phyloP scores from a whole-genome alignment of 345 rosid genomes.

The Microthlaspi erraticum region DNA sequence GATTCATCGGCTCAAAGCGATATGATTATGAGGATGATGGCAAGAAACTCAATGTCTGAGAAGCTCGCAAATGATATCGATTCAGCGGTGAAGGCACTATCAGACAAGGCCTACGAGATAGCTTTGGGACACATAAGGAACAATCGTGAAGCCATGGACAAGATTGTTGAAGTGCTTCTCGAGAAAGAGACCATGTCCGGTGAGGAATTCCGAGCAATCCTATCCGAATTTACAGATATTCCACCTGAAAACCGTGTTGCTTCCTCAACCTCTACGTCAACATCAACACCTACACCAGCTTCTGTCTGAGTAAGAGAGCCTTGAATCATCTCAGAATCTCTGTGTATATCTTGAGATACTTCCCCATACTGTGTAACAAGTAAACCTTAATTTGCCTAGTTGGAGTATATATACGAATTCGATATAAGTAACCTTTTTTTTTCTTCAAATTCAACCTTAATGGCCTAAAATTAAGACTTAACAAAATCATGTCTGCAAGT shows the following conservation, averaged over 20 bases:
- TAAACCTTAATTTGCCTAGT: conserved; percentile 20
- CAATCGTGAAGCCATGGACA: conserved; percentile 97
- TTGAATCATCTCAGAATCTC: conserved; percentile 3
- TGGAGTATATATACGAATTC: conserved; percentile 28
- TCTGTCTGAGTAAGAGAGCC: conserved; percentile 31
- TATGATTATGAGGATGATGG: conserved; percentile 98
- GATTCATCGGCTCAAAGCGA: conserved; percentile 81
- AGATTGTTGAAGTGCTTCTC: conserved; percentile 88
- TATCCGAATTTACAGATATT: conserved; percentile 89
- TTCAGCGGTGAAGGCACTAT: conserved; percentile 66
- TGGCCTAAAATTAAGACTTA: too few relatives aligned
- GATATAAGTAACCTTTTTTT: too few relatives aligned
- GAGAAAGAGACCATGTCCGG: conserved; percentile 90
- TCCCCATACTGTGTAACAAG: conserved; percentile 30
- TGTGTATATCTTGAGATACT: conserved; percentile 38
- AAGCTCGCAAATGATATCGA: conserved; percentile 93
- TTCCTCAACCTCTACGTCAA: conserved; percentile 48
- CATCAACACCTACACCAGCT: conserved; percentile 53
- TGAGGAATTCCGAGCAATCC: conserved; percentile 91
- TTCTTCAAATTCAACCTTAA: too few relatives aligned
- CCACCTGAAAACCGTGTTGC: conserved; percentile 83
- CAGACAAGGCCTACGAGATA: conserved; percentile 81
- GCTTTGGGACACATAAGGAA: conserved; percentile 75
- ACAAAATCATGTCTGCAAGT: not conserved
- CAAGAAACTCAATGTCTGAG: conserved; percentile 96